Evolutionary conservation across 1,284 basidiomycete species (phyloP), one percentile per base, ranked within the genome.

Genomic region (Gomphus bonarii): DNA sequence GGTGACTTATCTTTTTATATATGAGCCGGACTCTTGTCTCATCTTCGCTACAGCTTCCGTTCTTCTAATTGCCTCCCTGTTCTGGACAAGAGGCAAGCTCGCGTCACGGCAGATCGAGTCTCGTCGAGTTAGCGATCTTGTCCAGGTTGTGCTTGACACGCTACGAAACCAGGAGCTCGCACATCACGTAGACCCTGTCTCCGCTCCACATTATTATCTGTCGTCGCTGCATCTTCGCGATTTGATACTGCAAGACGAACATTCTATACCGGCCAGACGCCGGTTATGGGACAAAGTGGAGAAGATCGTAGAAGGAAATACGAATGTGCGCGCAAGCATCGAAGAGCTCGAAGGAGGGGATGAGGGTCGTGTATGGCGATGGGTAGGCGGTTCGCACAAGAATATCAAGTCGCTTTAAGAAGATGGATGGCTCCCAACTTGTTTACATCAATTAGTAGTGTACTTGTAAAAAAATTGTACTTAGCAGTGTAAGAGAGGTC

Each of bases 141-240:
- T 91, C 18, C 82, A 86, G 65, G 80, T 88, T 58, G 87, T 87
- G 3, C 79, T 95, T 31, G 85, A 88, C 61, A 82, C 83, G 14
- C 77, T 97, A 60, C 88, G 88, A 64, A 88, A 91, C 66, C 91
- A 92, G 73, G 91, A 95, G 68, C 75, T 88, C 61, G 80, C 82
- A 3, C 85, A 97, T 71, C 85, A 93, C 67, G 80, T 82, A 61
- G 93, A 97, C 68, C 91, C 92, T 7, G 82, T 88, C 57, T 79
- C 78, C 52, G 80, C 82, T 36, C 84, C 92, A 1, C 77, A 84
- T 58, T 81, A 91, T 2, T 95, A 88, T 73, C 72, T 98, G 58
- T 88, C 92, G 1, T 91, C 92, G 6, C 75, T 90, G 50, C 95
- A 97, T 66, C 79, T 99, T 36, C 85, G 97, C 47, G 95, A 99